phyloP scores from a whole-genome alignment of 1,139 yeast genomes.

The Geotrichum carabidarum region DNA sequence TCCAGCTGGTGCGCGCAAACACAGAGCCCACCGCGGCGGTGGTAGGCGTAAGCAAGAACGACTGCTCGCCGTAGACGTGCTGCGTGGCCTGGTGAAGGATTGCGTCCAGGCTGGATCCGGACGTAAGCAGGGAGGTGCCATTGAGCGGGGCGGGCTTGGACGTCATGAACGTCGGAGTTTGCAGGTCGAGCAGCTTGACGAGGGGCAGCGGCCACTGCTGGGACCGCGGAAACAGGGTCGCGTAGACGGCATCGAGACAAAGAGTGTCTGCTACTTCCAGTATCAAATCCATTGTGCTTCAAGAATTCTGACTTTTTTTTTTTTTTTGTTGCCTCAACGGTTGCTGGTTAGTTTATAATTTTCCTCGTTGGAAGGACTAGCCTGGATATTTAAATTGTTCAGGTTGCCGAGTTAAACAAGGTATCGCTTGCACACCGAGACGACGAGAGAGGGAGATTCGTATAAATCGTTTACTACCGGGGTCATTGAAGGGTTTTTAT shows the following conservation, averaged over 20 bases:
- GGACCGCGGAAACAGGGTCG: conserved; percentile 47
- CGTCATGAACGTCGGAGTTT: neutral
- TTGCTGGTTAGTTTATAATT: too few relatives aligned
- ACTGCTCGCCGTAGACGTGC: conserved; percentile 46
- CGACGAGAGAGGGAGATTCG: too few relatives aligned
- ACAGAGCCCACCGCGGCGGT: conserved; percentile 56
- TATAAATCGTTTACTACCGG: too few relatives aligned
- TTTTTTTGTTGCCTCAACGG: too few relatives aligned
- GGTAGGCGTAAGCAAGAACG: conserved; percentile 48
- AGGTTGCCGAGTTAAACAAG: too few relatives aligned
- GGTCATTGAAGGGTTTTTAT: too few relatives aligned
- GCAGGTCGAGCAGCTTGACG: conserved; percentile 11
- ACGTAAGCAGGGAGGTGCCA: conserved; percentile 7
- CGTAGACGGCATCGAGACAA: conserved; percentile 66
- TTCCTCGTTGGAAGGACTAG: too few relatives aligned
- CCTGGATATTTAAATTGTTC: too few relatives aligned
- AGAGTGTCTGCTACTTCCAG: conserved; percentile 72
- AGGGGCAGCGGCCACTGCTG: conserved; percentile 12
- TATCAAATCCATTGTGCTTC: conserved; percentile 70
- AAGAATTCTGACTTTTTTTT: too few relatives aligned
- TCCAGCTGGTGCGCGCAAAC: conserved; percentile 61
- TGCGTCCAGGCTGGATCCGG: conserved; percentile 15
- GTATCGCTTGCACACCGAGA: too few relatives aligned
- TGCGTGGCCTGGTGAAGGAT: conserved; percentile 16
- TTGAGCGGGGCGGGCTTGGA: neutral